Evolutionary conservation across 2,329 filamentous ascomycete species (phyloP), one percentile per base, ranked within the genome.

Genomic region (Clonostachys rosea): DNA sequence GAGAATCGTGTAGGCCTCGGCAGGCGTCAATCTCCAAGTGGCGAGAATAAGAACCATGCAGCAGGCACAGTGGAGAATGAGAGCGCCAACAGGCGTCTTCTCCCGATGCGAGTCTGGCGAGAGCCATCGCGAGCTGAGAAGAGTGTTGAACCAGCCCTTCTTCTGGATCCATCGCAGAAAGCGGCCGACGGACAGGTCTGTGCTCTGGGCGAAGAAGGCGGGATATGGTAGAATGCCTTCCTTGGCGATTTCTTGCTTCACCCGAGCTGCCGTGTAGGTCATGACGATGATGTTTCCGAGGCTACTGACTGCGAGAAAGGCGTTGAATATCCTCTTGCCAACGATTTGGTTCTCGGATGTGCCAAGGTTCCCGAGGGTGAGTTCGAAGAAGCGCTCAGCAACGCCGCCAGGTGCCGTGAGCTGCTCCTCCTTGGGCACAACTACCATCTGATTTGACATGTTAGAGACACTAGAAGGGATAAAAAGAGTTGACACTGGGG

Each of bases 181-280:
- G 3, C 64, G 58, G 1, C 65, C 65, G 5, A 68, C 17, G 2
- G 63, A 66, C 33, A 66, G 51, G 20, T 68, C 65, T 2, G 52
- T 55, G 40, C 67, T 63, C 39, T 63, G 60, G 2, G 69, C 74
- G 50, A 78, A 74, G 59, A 78, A 74, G 35, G 67, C 65, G 5
- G 74, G 67, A 46, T 62, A 76, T 0, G 76, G 76, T 3, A 80
- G 59, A 45, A 80, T 70, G 1, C 77, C 78, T 56, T 80, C 74
- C 54, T 82, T 81, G 8, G 78, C 79, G 40, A 83, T 79, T 55
- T 83, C 78, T 54, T 82, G 78, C 56, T 82, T 81, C 16, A 82
- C 72, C 50, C 76, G 66, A 4, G 76, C 69, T 8, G 75, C 71
- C 0, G 75, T 77, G 52, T 77, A 83, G 1, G 78, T 82, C 61